These are phyloP conservation scores for Fusarium virguliforme DNA, from an alignment of 2,329 filamentous ascomycete genomes.

Conservation along the genomic window DNA sequence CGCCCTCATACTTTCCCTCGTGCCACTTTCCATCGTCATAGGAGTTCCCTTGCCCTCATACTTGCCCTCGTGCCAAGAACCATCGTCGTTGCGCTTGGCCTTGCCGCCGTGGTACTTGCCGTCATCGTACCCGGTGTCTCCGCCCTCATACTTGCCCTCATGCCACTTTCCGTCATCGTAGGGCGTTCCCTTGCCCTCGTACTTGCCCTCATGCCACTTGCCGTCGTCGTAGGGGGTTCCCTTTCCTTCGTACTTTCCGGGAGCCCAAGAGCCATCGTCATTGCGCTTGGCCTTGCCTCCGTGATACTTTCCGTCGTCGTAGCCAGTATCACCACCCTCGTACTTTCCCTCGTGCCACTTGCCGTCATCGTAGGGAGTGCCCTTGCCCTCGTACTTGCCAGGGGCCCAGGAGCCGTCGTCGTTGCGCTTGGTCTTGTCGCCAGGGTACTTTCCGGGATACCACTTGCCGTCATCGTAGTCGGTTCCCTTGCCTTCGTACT, in stretches of 20 bases:
- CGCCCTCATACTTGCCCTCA: conserved; percentile 16
- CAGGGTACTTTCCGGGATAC: conserved; percentile 17
- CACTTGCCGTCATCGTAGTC: conserved; percentile 21
- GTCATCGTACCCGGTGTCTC: conserved; percentile 12
- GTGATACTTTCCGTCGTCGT: conserved; percentile 15
- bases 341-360: conserved; percentile 25
- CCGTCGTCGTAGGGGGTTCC: conserved; percentile 21
- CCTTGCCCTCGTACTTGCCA: conserved; percentile 8
- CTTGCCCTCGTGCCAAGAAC: conserved; percentile 29
- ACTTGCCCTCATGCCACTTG: conserved; percentile 26
- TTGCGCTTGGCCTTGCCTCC: conserved; percentile 12
- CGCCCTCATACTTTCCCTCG: conserved; percentile 18
- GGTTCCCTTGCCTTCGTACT: conserved; percentile 10
- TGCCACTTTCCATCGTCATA: conserved; percentile 24
- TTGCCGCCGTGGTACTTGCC: conserved; percentile 8
- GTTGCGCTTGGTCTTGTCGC: conserved; percentile 6
- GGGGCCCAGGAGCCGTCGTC: conserved; percentile 5
- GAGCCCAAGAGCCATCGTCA: too few species aligned
- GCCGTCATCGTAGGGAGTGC: conserved; percentile 2
- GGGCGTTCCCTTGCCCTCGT: neutral
- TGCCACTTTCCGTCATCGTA: conserved; percentile 14
- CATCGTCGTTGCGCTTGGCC: conserved; percentile 26
- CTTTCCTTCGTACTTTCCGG: conserved; percentile 41
- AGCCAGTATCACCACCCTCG: conserved; percentile 14
- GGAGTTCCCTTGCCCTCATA: conserved; percentile 33